Base-by-base conservation (phyloP, 495 filamentous ascomycete genomes). In the Penicillium ucsense region DNA sequence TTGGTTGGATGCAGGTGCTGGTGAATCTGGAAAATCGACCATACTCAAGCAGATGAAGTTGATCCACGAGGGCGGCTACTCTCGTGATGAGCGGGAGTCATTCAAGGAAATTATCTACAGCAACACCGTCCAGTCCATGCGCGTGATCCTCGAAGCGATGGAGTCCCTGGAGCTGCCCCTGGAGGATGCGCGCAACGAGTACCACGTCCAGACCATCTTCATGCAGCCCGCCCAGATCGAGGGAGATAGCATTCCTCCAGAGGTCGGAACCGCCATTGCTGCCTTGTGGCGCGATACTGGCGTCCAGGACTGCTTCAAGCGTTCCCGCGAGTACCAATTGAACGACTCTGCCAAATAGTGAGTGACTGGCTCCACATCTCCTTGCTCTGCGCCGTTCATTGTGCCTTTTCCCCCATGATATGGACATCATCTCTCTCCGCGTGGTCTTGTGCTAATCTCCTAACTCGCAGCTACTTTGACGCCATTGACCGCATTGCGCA, bases 281-380 rank as follows among this genome's bases (percentile, higher is more conserved):
- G 87, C 84, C 51, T 72, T 98, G 43, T 98, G 92, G 92, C 86
- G 82, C 61, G 92, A 98, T 65, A 83, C 81, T 35, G 92, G 92
- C 67, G 91, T 98, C 44, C 92, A 95, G 68, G 81, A 89, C 61
- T 98, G 85, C 71, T 96, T 88, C 79, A 89, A 86, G 79, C 83
- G 85, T 61, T 96, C 87, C 43, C 78, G 88, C 56, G 94, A 98
- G 70, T 98, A 97, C 68, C 91, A 96, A 62, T 72, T 98, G 59
- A 96, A 98, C 71, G 92, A 98, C 70, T 96, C 90, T 33, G 89
- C 91, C 8, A 85, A 84, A 87, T 98, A 98, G 91, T 97, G 79
- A 66, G 90, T 79, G 4, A 8, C 20, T 20, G 20, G 1, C 20
- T 20, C 20, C 20, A 20, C 20, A 20, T 30, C 8, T 31, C 6